Percentiles rank a stretch among this genome's conserved stretches.
Evolutionary conservation across 768 basidiomycete species (phyloP).

Genomic region (Austroboletus eburneus): DNA sequence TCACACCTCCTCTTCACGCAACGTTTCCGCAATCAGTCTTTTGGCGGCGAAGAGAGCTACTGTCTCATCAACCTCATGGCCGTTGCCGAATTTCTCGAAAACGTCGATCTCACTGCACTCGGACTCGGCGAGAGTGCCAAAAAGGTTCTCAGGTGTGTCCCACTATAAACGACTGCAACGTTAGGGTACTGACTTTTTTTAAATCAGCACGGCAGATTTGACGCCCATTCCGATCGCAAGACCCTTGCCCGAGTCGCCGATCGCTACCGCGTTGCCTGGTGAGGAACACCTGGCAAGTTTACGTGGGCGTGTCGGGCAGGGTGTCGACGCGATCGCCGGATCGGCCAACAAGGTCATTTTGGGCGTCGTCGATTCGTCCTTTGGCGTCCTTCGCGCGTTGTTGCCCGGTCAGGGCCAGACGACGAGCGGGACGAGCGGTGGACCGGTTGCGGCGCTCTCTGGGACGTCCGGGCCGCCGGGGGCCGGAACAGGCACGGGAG

Average conservation of each 20-base stretch:
- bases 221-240: constrained; percentile 75
- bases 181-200: too few relatives aligned
- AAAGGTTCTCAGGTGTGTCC: constrained; percentile 52
- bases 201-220: constrained; percentile 64
- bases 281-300: constrained; percentile 50
- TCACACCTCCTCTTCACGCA: constrained; percentile 42
- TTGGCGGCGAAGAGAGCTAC: constrained; percentile 74
- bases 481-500: not conserved
- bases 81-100: constrained; percentile 92
- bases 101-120: constrained; percentile 78
- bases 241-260: constrained; percentile 44
- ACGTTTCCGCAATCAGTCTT: constrained; percentile 27
- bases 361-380: constrained; percentile 87
- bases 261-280: constrained; percentile 32
- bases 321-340: constrained; percentile 75
- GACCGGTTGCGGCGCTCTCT: constrained; percentile 4
- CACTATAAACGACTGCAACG: too few relatives aligned
- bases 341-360: constrained; percentile 74
- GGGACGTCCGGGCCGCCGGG: not conserved
- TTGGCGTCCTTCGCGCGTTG: constrained; percentile 79
- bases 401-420: constrained; percentile 51
- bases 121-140: constrained; percentile 59
- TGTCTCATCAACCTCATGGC: constrained; percentile 94
- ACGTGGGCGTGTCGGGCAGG: constrained; percentile 75
- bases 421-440: constrained; percentile 13